Conservation (phyloP, 352 stramenopile species). For the Globisporangium okanoganense region DNA sequence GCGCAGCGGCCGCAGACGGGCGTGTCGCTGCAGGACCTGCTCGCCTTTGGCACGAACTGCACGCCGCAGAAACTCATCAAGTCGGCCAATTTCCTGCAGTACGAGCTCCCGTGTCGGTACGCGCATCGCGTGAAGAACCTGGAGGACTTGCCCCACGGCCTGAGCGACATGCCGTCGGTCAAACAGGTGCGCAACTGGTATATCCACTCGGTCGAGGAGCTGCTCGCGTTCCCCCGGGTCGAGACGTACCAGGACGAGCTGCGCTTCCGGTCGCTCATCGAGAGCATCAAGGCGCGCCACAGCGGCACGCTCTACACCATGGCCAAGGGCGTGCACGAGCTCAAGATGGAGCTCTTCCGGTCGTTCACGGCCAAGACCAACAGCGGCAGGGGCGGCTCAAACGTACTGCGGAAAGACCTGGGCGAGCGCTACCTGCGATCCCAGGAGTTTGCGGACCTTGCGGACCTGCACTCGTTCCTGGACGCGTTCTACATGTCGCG, state of each 20-base stretch:
- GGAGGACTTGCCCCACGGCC: constrained; percentile 92
- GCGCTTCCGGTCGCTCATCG: constrained; percentile 92
- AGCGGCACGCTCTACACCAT: constrained; percentile 99
- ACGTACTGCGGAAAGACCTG: constrained; percentile 39
- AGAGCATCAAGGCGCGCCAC: constrained; percentile 97
- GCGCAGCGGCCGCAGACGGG: constrained; percentile 76
- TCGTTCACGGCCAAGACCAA: constrained; percentile 55
- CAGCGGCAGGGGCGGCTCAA: constrained; percentile 4
- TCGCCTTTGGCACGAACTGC: constrained; percentile 85
- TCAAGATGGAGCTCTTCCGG: constrained; percentile 88
- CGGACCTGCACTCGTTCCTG: constrained; percentile 96
- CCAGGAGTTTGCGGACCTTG: constrained; percentile 87
- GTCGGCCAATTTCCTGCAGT: constrained; percentile 95
- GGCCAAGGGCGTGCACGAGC: constrained; percentile 97
- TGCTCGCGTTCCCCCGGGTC: constrained; percentile 84
- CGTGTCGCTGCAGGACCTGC: constrained; percentile 84
- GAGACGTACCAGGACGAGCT: constrained; percentile 87
- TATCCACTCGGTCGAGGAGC: constrained; percentile 94
- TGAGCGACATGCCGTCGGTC: constrained; percentile 93
- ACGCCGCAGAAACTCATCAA: constrained; percentile 85
- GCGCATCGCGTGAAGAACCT: constrained; percentile 95
- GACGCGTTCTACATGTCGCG: constrained; percentile 99
- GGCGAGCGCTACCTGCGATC: constrained; percentile 69
- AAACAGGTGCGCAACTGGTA: constrained; percentile 97
- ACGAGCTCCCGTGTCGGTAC: constrained; percentile 98